Evolutionary conservation across 805 yeast genomes (phyloP), one percentile per base, ranked within the genome.

Genomic region (Yamadazyma tumulicola): DNA sequence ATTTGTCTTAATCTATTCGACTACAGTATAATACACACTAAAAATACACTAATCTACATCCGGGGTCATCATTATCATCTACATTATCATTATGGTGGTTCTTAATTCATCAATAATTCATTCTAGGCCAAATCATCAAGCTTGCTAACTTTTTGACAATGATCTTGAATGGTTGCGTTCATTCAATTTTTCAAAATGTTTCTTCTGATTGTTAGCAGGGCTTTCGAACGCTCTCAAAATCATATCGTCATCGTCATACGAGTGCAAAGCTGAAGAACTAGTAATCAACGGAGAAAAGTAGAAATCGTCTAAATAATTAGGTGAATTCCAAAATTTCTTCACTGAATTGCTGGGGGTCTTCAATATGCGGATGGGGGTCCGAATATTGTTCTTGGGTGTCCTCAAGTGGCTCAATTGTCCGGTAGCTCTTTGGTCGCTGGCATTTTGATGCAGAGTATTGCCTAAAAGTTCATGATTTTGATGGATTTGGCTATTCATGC

Each of bases 271-370:
- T 18, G 49, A 31, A 29, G 34, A 37, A 29, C 41, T 34, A 4
- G 43, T 43, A 13, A 48, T 31, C 32, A 55, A 46, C 6, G 62
- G 62, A 15, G 81, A 75, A 26, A 77, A 72, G 46, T 79, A 77
- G 49, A 80, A 80, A 46, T 80, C 86, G 39, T 80, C 85, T 37
- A 79, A 60, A 47, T 76, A 77, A 2, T 79, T 69, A 10, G 85
- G 85, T 14, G 84, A 77, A 47, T 75, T 72, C 82, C 85, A 78
- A 29, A 76, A 59, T 47, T 70, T 76, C 43, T 68, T 70, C 6
- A 77, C 64, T 42, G 60, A 55, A 48, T 72, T 49, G 53, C 57
- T 55, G 34, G 77, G 60, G 40, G 75, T 60, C 39, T 61, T 53
- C 40, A 57, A 49, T 32, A 47, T 50, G 29, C 64, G 51, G 31